Base-by-base conservation (phyloP, 2,329 filamentous ascomycete species). In the Pseudocercospora fijiensis region DNA sequence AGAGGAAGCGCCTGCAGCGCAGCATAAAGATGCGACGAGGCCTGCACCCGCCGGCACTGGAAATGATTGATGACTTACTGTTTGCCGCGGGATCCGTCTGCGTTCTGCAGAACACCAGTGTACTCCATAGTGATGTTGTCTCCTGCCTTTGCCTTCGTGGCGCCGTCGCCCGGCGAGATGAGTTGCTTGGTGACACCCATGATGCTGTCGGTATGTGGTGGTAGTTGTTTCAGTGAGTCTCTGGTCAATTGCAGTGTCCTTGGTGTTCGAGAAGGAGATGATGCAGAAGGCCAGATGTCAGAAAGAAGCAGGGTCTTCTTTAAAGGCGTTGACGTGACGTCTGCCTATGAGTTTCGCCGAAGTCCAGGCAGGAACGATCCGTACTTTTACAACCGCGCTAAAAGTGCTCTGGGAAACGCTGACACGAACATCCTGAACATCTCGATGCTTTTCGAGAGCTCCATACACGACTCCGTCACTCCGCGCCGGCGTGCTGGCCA, bases 41-140 rank as follows among this genome's bases (percentile, higher is more conserved):
- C 9, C 33, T 37, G 33, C 33, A n/a, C n/a, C 13, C n/a, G 3
- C 33, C 33, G 5, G 13, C 33, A 5, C 18, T 47, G n/a, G 4
- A 16, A n/a, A 26, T 49, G 5, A 9, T 5, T 49, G 18, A 20
- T 26, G 13, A 64, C 88, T 74, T 82, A 96, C 92, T 92, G 76
- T 26, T 77, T 79, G 73, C 93, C 93, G 84, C 85, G 86, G 3
- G 53, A 56, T 4, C 53, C 53, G 20, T 56, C 53, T 37, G 26
- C 18, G 74, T 85, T 82, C 63, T 82, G 18, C 68, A 98, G 84
- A 80, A 83, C 96, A 73, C 95, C 95, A 47, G 90, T 95, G 84
- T 98, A 98, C 80, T 95, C 87, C 75, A 98, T 96, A 74, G 85
- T 86, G 74, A 98, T 91, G 26, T 80, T 86, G 77, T 97, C 87